Evolutionary conservation across 306 rosid genomes (phyloP), one percentile per base, ranked within the genome.

Genomic region (Cicer judaicum): DNA sequence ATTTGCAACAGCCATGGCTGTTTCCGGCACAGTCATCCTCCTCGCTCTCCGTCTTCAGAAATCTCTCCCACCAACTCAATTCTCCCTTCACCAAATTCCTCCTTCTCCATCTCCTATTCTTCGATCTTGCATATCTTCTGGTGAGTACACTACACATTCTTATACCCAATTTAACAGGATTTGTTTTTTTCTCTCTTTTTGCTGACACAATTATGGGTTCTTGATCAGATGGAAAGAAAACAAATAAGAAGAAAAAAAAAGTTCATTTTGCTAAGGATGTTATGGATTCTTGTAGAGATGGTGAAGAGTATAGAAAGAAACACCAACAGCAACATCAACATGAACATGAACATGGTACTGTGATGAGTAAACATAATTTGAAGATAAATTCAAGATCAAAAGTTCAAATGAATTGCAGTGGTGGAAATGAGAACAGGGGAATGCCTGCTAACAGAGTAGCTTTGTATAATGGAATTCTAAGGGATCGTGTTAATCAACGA

Each of bases 1-100:
- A 34, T 69, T 94, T 10, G 99, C 99, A 42, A 94, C 99, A 0
- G 99, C 97, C 91, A 92, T 94, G 97, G 99, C 98, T 0, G 92
- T 94, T 78, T 94, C 99, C 66, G 98, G 97, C 85, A 94, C 99
- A 0, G 93, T 90, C 7, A 85, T 94, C 78, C 92, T 94, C 69
- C 92, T 94, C 6, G 93, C 97, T 53, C 84, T 92, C 2, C 89
- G 96, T 52, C 89, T 90, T 0, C 98, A 90, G 73, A 92, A 80
- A 53, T 69, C 85, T 52, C 39, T 80, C 2, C 88, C 86, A 10
- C 44, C 71, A 12, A 8, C 85, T 49, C 83, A 86, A 47, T 81
- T 86, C 57, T 10, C 91, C 0, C 81, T 66, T 29, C 78, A 73
- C 38, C 59, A 64, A 70, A 61, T 44, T 15, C 21, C 79, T 8